These are phyloP conservation scores for Rhodosporidiobolus sp. DNA, from an alignment of 768 basidiomycete genomes.

Conservation along the genomic window DNA sequence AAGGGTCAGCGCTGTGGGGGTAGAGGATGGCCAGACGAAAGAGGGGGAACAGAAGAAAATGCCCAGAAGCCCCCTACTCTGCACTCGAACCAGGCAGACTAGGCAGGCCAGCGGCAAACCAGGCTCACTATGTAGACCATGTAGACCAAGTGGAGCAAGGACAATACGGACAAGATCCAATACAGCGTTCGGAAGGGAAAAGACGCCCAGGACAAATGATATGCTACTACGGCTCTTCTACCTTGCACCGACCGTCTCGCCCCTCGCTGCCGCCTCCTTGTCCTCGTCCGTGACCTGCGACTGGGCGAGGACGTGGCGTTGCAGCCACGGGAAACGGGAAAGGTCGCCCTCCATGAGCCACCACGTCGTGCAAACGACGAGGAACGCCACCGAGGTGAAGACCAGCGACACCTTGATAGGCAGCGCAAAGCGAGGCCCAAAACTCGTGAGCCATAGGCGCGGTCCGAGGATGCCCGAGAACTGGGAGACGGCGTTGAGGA, in stretches of 20 bases:
- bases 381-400: background rate
- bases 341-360: slow-evolving; percentile 20
- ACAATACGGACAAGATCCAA: no score
- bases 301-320: slow-evolving; percentile 12
- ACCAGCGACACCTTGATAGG: background rate
- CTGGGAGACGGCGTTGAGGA: slow-evolving; percentile 4
- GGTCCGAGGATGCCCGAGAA: slow-evolving; percentile 14
- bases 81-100: no score
- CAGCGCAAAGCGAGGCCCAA: slow-evolving; percentile 1
- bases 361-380: background rate
- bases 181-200: no score
- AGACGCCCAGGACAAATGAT: no score
- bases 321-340: background rate
- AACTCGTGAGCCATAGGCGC: background rate
- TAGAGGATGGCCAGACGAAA: no score
- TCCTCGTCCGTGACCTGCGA: slow-evolving; percentile 7
- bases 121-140: no score
- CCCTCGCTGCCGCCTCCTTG: background rate
- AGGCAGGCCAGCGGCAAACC: no score
- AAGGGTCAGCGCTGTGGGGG: no score
- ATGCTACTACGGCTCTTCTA: no score
- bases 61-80: no score
- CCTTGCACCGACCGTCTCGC: slow-evolving; percentile 1
- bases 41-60: no score
- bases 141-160: no score